Percentiles rank a stretch among this genome's conserved stretches.
These are phyloP conservation scores for Hirsutella minnesotensis DNA, from an alignment of 2,329 filamentous ascomycete species.

Conservation along the genomic window DNA sequence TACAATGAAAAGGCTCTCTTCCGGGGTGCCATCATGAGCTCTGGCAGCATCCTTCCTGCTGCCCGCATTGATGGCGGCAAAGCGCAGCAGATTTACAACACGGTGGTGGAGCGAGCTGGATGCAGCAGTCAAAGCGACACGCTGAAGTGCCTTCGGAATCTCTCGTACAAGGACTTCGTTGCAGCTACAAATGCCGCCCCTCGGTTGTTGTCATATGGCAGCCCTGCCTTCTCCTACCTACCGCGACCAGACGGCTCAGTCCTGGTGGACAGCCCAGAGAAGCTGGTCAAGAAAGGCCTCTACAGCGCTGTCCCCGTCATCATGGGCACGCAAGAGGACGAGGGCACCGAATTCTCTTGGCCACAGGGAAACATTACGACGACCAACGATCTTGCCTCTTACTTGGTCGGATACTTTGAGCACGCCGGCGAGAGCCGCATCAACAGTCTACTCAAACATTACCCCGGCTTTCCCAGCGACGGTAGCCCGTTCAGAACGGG, in stretches of 20 bases:
- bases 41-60: slow-evolving; percentile 50
- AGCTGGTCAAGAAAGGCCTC: slow-evolving; percentile 39
- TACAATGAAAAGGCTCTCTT: slow-evolving; percentile 69
- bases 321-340: slow-evolving; percentile 68
- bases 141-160: slow-evolving; percentile 51
- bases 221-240: slow-evolving; percentile 61
- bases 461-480: slow-evolving; percentile 35
- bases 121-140: slow-evolving; percentile 47
- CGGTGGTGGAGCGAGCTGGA: slow-evolving; percentile 46
- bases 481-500: slow-evolving; percentile 65
- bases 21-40: slow-evolving; percentile 69
- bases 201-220: slow-evolving; percentile 54
- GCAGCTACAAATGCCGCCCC: slow-evolving; percentile 60
- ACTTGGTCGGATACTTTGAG: slow-evolving; percentile 52
- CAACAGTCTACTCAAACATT: too few species aligned
- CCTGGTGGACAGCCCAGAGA: slow-evolving; percentile 51
- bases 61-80: slow-evolving; percentile 52
- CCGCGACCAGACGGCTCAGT: slow-evolving; percentile 59
- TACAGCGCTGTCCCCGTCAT: slow-evolving; percentile 38
- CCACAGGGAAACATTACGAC: slow-evolving; percentile 57
- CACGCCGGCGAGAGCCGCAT: slow-evolving; percentile 29
- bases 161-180: slow-evolving; percentile 49
- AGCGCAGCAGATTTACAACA: slow-evolving; percentile 56
- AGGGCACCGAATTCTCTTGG: slow-evolving; percentile 70
- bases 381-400: slow-evolving; percentile 45